Evolutionary conservation across 352 stramenopile genomes (phyloP).

Genomic region (Globisporangium middletonii): DNA sequence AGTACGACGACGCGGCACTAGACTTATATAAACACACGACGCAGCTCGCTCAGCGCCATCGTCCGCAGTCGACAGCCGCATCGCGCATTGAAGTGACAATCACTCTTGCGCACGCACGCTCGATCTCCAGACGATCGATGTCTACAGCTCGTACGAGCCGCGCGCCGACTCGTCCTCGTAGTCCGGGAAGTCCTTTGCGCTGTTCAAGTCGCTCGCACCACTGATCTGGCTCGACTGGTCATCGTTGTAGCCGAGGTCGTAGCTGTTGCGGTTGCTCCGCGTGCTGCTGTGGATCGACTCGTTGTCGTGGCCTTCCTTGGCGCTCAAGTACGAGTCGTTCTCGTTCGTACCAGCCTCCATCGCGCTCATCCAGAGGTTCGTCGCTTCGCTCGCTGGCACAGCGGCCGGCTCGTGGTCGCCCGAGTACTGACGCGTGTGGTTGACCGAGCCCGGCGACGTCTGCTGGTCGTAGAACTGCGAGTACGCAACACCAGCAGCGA

Average conservation of each 20-base stretch:
- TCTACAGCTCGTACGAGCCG: constrained; percentile 77
- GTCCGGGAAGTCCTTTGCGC: constrained; percentile 63
- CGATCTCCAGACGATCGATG: not conserved
- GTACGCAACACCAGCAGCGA: constrained; percentile 55
- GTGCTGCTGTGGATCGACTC: constrained; percentile 42
- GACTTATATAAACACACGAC: constrained; percentile 12
- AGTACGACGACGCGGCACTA: not conserved
- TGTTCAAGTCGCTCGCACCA: constrained; percentile 57
- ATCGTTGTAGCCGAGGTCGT: constrained; percentile 34
- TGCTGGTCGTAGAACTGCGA: constrained; percentile 71
- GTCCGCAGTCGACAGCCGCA: not conserved
- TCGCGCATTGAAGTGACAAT: not conserved
- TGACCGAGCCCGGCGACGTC: constrained; percentile 44
- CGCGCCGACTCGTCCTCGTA: constrained; percentile 64
- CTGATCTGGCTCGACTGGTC: constrained; percentile 72
- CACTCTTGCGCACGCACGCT: not conserved
- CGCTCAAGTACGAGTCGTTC: constrained; percentile 63
- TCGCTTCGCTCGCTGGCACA: constrained; percentile 5
- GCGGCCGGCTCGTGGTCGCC: constrained; percentile 5
- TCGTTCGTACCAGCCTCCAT: constrained; percentile 69
- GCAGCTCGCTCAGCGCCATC: not conserved
- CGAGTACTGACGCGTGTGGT: constrained; percentile 16
- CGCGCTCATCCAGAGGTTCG: constrained; percentile 75
- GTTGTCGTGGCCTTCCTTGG: constrained; percentile 33
- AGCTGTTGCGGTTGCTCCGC: constrained; percentile 67